phyloP scores from a whole-genome alignment of 768 basidiomycete genomes.

The Cystofilobasidium capitatum region DNA sequence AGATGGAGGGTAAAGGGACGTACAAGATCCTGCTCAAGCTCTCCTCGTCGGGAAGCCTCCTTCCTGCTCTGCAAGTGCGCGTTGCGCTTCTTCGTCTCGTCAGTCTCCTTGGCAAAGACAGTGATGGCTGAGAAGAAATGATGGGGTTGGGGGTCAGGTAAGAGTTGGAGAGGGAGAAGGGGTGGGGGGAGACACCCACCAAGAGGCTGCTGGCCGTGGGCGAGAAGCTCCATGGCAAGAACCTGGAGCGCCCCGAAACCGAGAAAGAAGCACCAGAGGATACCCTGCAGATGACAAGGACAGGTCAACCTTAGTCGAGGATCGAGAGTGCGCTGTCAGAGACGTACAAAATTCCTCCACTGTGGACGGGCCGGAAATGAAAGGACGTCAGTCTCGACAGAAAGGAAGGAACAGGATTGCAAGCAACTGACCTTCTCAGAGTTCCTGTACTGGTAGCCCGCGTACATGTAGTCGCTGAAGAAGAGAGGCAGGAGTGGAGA shows the following conservation, averaged over 20 bases:
- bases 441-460: conserved; percentile 25
- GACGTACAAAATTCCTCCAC: conserved; percentile 32
- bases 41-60: conserved; percentile 29
- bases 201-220: conserved; percentile 31
- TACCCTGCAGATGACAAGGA: conserved; percentile 10
- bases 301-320: neutral
- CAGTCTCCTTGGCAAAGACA: conserved; percentile 36
- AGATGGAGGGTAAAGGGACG: conserved; percentile 19
- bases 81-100: conserved; percentile 31
- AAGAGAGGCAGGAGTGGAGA: neutral
- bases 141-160: neutral
- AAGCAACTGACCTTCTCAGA: conserved; percentile 35
- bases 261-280: conserved; percentile 34
- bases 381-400: conserved; percentile 33
- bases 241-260: conserved; percentile 36
- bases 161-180: neutral
- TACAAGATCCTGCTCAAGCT: conserved; percentile 28
- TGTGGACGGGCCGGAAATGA: conserved; percentile 33
- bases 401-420: conserved; percentile 33
- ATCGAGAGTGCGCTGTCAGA: too few relatives aligned
- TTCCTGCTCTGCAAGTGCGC: conserved; percentile 30
- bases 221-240: conserved; percentile 34
- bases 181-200: conserved; percentile 29
- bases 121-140: conserved; percentile 9
- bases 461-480: conserved; percentile 25